Percentiles rank a stretch among this genome's conserved stretches.
Conservation (phyloP, 2,329 filamentous ascomycete species). For the Aspergillus cejpii region DNA sequence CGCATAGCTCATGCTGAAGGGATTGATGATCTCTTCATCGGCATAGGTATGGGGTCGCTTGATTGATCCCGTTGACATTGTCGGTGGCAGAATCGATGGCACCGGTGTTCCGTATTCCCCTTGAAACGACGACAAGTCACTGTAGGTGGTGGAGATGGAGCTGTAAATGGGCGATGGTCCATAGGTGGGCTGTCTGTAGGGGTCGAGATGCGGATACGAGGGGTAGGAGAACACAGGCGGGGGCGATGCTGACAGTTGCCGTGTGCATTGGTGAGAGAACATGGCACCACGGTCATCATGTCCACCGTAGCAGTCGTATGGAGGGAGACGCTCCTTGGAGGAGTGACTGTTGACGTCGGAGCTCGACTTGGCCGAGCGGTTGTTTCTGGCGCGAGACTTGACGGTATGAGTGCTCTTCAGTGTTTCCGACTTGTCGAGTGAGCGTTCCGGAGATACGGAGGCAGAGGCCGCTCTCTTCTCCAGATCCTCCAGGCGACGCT, state of each 20-base stretch:
- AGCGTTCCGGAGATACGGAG: slow-evolving; percentile 56
- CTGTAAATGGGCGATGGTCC: slow-evolving; percentile 33
- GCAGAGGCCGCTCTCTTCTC: slow-evolving; percentile 56
- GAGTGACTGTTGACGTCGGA: slow-evolving; percentile 19
- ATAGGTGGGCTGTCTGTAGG: slow-evolving; percentile 34
- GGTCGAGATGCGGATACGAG: slow-evolving; percentile 43
- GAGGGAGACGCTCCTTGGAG: slow-evolving; percentile 28
- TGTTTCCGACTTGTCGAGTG: slow-evolving; percentile 48
- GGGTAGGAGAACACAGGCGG: slow-evolving; percentile 51
- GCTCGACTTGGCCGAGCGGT: slow-evolving; percentile 23
- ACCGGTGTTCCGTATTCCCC: slow-evolving; percentile 37
- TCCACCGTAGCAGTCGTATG: slow-evolving; percentile 30
- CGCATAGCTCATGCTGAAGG: slow-evolving; percentile 56
- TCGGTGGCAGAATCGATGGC: slow-evolving; percentile 43
- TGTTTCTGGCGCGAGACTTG: slow-evolving; percentile 24
- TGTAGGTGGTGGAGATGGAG: slow-evolving; percentile 27
- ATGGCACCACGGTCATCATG: slow-evolving; percentile 47
- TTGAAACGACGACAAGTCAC: slow-evolving; percentile 31
- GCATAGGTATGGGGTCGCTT: slow-evolving; percentile 49
- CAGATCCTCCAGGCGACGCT: slow-evolving; percentile 60
- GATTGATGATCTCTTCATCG: slow-evolving; percentile 52
- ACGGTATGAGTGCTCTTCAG: slow-evolving; percentile 19
- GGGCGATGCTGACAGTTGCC: slow-evolving; percentile 54
- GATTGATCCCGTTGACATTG: slow-evolving; percentile 35
- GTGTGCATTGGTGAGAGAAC: slow-evolving; percentile 54